Base-by-base conservation (phyloP, 1,284 basidiomycete species). In the Heterobasidion occidentale region DNA sequence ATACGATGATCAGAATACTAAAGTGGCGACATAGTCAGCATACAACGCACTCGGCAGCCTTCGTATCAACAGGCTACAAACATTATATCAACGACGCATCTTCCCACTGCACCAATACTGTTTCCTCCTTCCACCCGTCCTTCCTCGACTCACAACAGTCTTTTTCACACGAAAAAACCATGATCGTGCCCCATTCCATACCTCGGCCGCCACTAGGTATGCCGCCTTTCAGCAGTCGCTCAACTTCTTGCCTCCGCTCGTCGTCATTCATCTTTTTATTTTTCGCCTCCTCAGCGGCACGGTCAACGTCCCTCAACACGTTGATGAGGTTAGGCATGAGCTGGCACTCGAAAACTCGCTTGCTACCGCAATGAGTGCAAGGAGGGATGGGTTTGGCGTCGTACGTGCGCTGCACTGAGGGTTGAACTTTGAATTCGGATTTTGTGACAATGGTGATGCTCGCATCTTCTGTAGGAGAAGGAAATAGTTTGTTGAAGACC, bases 261-360 rank as follows among this genome's bases (percentile, higher is more conserved):
- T 81, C 82, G 46, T 88, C 83, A 7, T 78, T 77, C 63, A 77
- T 57, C 57, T 72, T 74, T 54, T 69, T 69, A 5, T 27, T 4
- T 27, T 27, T 27, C 27, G 27, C 27, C 52, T 59, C 59, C 27
- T 64, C 61, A 44, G 62, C 60, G 45, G 63, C 60, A 36, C 64
- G 62, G 36, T 65, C 64, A 44, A 63, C 34, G 57, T 55, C 54
- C 56, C 76, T 74, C 36, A 91, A 74, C 7, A 89, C 71, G 58
- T 88, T 90, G 68, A 92, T 90, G 49, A 93, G 71, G 67, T 92
- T 91, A 1, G 90, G 90, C 90, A 92, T 92, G 45, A 93, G 70
- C 66, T 94, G 91, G 63, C 86, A 90, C 66, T 94, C 92, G 68
- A 92, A 94, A 8, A 84, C 76, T 11, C 89, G 79, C 47, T 68